Evolutionary conservation across 345 rosid species (phyloP).

Genomic region (Anastatica hierochuntica): DNA sequence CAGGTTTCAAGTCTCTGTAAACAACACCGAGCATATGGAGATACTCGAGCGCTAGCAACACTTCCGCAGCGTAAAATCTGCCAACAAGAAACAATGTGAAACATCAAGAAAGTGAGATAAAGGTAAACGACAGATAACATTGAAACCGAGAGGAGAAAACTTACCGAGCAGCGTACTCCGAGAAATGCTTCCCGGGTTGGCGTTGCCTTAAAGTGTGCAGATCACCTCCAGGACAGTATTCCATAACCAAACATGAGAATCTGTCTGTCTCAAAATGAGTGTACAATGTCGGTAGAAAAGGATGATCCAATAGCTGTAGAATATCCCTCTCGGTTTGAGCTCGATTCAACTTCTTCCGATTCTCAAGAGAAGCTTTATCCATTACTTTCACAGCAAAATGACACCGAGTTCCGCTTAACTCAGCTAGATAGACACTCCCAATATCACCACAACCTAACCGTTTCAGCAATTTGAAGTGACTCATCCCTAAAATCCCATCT

Average conservation of each 20-base stretch:
- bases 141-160: conserved; percentile 11
- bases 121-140: neutral
- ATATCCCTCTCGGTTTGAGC: conserved; percentile 98
- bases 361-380: conserved; percentile 96
- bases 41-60: conserved; percentile 88
- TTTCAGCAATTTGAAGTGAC: conserved; percentile 80
- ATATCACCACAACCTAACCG: conserved; percentile 98
- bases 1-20: conserved; percentile 95
- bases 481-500: conserved; percentile 89
- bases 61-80: conserved; percentile 97
- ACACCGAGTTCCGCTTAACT: conserved; percentile 78
- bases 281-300: conserved; percentile 88
- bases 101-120: neutral
- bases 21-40: conserved; percentile 99
- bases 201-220: conserved; percentile 89
- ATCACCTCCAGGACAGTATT: conserved; percentile 97
- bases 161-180: conserved; percentile 97
- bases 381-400: conserved; percentile 96
- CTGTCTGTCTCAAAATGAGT: conserved; percentile 96
- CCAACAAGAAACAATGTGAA: neutral
- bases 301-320: conserved; percentile 91
- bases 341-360: conserved; percentile 85
- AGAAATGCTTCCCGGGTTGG: conserved; percentile 93
- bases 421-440: conserved; percentile 96
- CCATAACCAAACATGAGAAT: conserved; percentile 96